phyloP scores from a whole-genome alignment of 2,329 filamentous ascomycete genomes.

The Phialocephala sp. region DNA sequence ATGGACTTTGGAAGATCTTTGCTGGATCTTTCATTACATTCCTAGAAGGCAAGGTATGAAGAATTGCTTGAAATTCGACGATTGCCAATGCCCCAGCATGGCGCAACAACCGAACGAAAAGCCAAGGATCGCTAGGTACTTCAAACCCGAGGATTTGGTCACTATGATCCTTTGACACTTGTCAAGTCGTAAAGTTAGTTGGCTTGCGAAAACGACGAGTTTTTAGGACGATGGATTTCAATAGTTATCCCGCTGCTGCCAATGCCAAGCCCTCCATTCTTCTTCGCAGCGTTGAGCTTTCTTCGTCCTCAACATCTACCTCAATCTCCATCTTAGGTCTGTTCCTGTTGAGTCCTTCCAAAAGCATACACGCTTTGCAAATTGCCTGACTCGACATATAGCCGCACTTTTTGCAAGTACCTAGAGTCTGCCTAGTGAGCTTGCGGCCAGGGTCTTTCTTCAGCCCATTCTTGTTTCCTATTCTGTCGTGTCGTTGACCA shows the following conservation, averaged over 20 bases:
- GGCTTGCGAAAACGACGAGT: no score
- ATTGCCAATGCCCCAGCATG: neutral
- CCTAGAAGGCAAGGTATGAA: neutral
- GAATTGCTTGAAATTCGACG: neutral
- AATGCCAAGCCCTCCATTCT: slow-evolving; percentile 55
- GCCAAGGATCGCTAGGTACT: neutral
- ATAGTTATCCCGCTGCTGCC: slow-evolving; percentile 38
- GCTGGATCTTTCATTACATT: no score
- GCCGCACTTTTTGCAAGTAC: slow-evolving; percentile 85
- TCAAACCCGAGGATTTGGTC: neutral
- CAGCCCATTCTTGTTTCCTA: slow-evolving; percentile 27
- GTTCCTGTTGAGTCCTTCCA: slow-evolving; percentile 90
- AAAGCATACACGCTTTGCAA: slow-evolving; percentile 90
- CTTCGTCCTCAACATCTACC: slow-evolving; percentile 48
- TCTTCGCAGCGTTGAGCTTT: slow-evolving; percentile 55
- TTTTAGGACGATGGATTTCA: neutral
- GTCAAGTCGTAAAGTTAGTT: neutral
- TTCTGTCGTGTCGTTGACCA: slow-evolving; percentile 37
- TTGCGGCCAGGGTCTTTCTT: slow-evolving; percentile 43
- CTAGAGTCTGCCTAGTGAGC: slow-evolving; percentile 72
- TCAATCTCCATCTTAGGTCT: slow-evolving; percentile 64
- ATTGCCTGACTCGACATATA: slow-evolving; percentile 95
- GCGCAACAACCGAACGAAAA: neutral
- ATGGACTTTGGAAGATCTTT: no score
- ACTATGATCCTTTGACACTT: neutral